Conservation (phyloP, 139 green algal genomes). For the Deuterostichococcus epilithicus region DNA sequence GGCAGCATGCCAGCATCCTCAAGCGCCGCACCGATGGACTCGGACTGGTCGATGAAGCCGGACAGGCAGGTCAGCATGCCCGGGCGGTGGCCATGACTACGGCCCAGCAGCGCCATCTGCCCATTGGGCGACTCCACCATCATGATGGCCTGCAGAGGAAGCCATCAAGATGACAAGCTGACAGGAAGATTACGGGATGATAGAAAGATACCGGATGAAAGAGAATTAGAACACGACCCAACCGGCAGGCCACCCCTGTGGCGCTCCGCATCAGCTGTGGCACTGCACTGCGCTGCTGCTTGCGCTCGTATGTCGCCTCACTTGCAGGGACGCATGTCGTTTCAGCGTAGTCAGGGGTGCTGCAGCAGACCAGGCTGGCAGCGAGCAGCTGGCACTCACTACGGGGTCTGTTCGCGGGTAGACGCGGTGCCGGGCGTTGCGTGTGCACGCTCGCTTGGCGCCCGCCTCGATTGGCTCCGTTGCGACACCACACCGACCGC, state of each 20-base stretch:
- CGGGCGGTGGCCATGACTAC: constrained; percentile 30
- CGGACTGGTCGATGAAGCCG: constrained; percentile 76
- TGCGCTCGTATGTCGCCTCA: too few relatives aligned
- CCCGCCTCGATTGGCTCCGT: constrained; percentile 54
- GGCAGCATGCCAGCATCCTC: constrained; percentile 56
- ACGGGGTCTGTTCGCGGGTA: constrained; percentile 82
- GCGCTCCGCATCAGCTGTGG: too few relatives aligned
- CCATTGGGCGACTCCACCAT: constrained; percentile 71
- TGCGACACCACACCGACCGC: constrained; percentile 52
- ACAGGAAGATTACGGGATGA: neutral
- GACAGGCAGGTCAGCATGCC: constrained; percentile 76
- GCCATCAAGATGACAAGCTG: neutral
- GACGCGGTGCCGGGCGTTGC: constrained; percentile 41
- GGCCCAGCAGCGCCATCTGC: constrained; percentile 56
- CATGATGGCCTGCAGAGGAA: constrained; percentile 61
- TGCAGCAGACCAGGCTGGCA: too few relatives aligned
- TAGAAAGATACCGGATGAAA: too few relatives aligned
- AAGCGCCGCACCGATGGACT: constrained; percentile 59
- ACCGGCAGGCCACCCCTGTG: too few relatives aligned
- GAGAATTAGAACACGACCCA: too few relatives aligned
- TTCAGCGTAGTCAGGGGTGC: too few relatives aligned
- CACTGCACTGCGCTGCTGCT: too few relatives aligned
- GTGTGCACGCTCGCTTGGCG: constrained; percentile 53
- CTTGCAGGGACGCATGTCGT: too few relatives aligned
- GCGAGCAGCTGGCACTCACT: constrained; percentile 29